These are phyloP conservation scores for Scheffersomyces quercinus DNA, from an alignment of 1,139 yeast genomes.

Conservation along the genomic window DNA sequence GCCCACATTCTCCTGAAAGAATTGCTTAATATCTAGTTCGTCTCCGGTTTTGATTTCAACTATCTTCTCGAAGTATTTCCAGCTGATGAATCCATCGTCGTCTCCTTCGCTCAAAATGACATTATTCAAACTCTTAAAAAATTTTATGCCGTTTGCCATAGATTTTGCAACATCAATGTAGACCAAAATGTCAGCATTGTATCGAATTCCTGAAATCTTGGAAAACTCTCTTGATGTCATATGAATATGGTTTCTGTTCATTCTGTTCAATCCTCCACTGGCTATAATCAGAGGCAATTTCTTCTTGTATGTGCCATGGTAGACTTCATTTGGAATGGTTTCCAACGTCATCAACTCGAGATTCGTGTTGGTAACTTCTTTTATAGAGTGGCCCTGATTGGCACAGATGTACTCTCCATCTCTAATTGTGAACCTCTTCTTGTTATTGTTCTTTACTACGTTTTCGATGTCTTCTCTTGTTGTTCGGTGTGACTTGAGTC, in stretches of 20 bases:
- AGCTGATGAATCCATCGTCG: conserved; percentile 49
- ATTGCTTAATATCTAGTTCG: conserved; percentile 9
- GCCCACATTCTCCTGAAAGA: background rate
- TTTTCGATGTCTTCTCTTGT: conserved; percentile 58
- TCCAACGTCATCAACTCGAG: conserved; percentile 36
- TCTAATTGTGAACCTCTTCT: conserved; percentile 61
- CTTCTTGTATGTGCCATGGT: conserved; percentile 77
- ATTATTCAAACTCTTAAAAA: conserved; percentile 67
- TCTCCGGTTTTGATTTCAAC: conserved; percentile 20
- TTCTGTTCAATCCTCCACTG: conserved; percentile 60
- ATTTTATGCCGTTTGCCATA: conserved; percentile 47
- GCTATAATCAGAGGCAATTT: conserved; percentile 51
- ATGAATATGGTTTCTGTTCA: conserved; percentile 86
- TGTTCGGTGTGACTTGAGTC: conserved; percentile 56
- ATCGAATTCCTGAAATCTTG: conserved; percentile 70
- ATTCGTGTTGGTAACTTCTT: conserved; percentile 41
- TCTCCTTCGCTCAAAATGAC: conserved; percentile 74
- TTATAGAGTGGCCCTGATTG: conserved; percentile 85
- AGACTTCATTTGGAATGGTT: conserved; percentile 36
- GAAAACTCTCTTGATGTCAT: conserved; percentile 41
- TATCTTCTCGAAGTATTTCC: conserved; percentile 44
- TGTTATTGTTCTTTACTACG: conserved; percentile 66
- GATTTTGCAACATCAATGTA: conserved; percentile 57
- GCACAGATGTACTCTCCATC: conserved; percentile 60
- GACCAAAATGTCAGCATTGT: conserved; percentile 58